Evolutionary conservation across 306 rosid genomes (phyloP), one percentile per base, ranked within the genome.

Genomic region (Quercus glauca): DNA sequence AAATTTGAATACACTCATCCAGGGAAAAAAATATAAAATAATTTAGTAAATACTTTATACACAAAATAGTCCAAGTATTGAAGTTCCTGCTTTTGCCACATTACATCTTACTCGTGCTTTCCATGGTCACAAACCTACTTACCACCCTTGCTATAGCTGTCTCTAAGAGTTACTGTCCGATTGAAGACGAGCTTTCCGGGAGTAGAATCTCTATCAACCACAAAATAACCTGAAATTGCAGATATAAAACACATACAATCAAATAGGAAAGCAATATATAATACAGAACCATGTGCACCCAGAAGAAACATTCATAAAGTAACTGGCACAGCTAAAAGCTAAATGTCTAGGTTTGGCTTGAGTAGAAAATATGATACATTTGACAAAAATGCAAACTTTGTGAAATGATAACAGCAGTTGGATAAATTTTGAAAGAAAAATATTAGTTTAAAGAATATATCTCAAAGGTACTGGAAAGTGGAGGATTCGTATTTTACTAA

Each of bases 81-180:
- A 71, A 52, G 63, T 67, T 33, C 73, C 77, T 65, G 73, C 58
- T 58, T 41, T 41, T 12, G 41, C 73, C 83, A 64, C 63, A 75
- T 78, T 74, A 73, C 52, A 67, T 55, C 75, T 51, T 7, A 55
- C 59, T 76, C 65, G 29, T 55, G 41, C 45, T 25, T 43, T 29
- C 37, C 83, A 45, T 25, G 52, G 51, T 45, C 45, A 15, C 61
- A 45, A 45, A 64, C 84, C 85, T 92, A 92, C 73, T 91, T 95
- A 79, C 91, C 97, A 79, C 89, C 85, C 79, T 90, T 95, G 58
- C 86, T 25, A 53, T 90, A 92, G 87, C 91, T 89, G 78, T 87
- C 99, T 83, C 86, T 85, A 37, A 95, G 84, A 1, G 96, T 95
- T 70, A 95, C 99, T 0, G 99, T 93, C 61, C 98, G 87, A 71